phyloP scores from a whole-genome alignment of 2,329 filamentous ascomycete species.

The Neoarthrinium moseri region DNA sequence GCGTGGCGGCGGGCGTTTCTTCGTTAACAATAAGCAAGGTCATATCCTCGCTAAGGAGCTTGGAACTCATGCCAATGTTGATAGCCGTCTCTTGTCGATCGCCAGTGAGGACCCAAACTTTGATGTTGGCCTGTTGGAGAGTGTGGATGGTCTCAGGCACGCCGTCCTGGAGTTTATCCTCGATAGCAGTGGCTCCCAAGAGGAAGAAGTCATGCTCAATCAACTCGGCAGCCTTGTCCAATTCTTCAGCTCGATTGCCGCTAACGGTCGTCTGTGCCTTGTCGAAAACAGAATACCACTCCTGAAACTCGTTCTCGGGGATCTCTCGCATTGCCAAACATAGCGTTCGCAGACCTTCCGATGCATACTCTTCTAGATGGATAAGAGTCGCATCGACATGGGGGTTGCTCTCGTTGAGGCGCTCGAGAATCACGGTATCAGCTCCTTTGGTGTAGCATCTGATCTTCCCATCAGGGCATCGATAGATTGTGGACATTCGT shows the following conservation, averaged over 20 bases:
- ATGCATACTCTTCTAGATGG: slow-evolving; percentile 98
- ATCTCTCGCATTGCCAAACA: slow-evolving; percentile 94
- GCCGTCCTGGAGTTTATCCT: slow-evolving; percentile 94
- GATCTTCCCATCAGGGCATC: slow-evolving; percentile 94
- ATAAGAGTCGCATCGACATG: slow-evolving; percentile 87
- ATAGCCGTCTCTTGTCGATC: slow-evolving; percentile 98
- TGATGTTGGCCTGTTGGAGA: slow-evolving; percentile 93
- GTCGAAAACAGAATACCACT: slow-evolving; percentile 86
- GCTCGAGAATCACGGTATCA: slow-evolving; percentile 95
- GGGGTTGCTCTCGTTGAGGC: slow-evolving; percentile 78
- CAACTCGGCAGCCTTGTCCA: slow-evolving; percentile 95
- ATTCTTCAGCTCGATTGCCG: slow-evolving; percentile 88
- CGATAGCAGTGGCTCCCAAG: slow-evolving; percentile 93
- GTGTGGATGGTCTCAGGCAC: slow-evolving; percentile 98
- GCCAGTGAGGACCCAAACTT: slow-evolving; percentile 96
- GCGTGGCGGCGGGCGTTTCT: slow-evolving; percentile 73
- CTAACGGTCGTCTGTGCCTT: slow-evolving; percentile 85
- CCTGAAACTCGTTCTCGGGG: slow-evolving; percentile 81
- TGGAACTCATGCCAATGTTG: slow-evolving; percentile 99
- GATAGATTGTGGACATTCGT: slow-evolving; percentile 96
- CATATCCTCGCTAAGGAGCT: slow-evolving; percentile 98
- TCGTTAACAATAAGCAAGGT: slow-evolving; percentile 96
- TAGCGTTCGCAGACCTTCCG: slow-evolving; percentile 89
- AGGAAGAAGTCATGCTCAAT: slow-evolving; percentile 91
- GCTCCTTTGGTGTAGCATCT: slow-evolving; percentile 94